Base-by-base conservation (phyloP, 139 green algal genomes). In the Mychonastes homosphaera region DNA sequence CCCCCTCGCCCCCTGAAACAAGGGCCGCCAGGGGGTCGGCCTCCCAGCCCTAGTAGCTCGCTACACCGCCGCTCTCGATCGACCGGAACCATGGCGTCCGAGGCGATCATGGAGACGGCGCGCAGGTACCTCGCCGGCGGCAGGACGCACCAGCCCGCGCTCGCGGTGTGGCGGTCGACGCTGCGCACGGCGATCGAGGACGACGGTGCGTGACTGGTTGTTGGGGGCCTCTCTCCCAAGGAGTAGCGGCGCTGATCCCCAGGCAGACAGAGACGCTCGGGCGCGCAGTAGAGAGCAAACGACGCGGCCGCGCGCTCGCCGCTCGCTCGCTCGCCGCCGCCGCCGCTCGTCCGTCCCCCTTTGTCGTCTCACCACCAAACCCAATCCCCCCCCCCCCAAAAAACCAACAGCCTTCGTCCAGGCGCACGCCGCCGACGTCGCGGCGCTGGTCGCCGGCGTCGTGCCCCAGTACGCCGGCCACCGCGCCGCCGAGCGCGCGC, bases 381-480 rank as follows among this genome's bases (percentile, higher is more conserved):
- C 28, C 23, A 13, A 21, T 21, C 56, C 32, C 18, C 19, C 7
- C 4, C 26, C 3, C 6, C 28, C 24, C 41, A 27, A 50, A 28
- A 3, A n/a, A 4, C 34, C 21, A n/a, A 27, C 77, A 88, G 80
- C 61, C 6, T 84, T 81, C 32, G 8, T 84, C 2, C 66, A 77
- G 10, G n/a, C 35, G 3, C 45, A 79, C 29, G 72, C 77, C 0
- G 34, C 52, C 2, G 73, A 72, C 9, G 58, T 89, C 5, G 73
- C 56, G 0, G 34, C 38, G 7, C 49, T 77, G 43, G 48, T 75
- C 1, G 18, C 70, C 18, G 64, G 74, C 41, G 44, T 56, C n/a
- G 34, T 69, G 50, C 40, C 34, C 19, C 2, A 44, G 12, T 82
- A 77, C 33, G 28, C 29, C 23, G 34, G 26, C 18, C 38, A 56